Conservation (phyloP, 192 early-diverging fungal species). For the Backusella westeae region DNA sequence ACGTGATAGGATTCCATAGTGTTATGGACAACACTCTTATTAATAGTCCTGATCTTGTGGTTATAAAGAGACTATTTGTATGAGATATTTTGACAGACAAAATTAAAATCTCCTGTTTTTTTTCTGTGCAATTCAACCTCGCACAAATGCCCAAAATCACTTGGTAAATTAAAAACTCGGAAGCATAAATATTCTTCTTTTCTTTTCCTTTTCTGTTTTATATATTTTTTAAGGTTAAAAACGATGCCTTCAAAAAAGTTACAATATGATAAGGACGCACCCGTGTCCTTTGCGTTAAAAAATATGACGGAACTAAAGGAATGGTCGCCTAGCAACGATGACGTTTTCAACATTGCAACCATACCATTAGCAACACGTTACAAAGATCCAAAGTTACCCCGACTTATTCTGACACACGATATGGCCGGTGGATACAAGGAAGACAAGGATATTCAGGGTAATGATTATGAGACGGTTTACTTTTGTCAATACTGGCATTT, state of each 20-base stretch:
- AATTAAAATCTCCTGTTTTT: too few relatives aligned
- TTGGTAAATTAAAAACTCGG: too few relatives aligned
- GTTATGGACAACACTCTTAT: background rate
- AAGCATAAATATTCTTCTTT: background rate
- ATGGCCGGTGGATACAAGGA: slow-evolving; percentile 63
- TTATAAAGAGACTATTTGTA: background rate
- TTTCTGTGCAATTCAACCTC: background rate
- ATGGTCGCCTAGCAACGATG: slow-evolving; percentile 13
- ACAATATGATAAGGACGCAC: background rate
- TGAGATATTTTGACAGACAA: background rate
- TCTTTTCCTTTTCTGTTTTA: background rate
- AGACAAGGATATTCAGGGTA: slow-evolving; percentile 46
- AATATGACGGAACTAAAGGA: slow-evolving; percentile 14
- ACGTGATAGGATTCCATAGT: background rate
- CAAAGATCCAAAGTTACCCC: background rate
- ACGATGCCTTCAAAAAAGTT: slow-evolving; percentile 21
- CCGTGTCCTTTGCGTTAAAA: slow-evolving; percentile 14
- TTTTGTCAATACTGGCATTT: slow-evolving; percentile 59
- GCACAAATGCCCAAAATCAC: too few relatives aligned
- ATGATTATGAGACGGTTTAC: slow-evolving; percentile 44
- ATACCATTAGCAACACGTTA: background rate
- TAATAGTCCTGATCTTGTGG: background rate
- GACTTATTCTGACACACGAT: slow-evolving; percentile 60
- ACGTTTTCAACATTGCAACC: slow-evolving; percentile 18
- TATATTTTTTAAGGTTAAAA: background rate